Evolutionary conservation across 805 yeast species (phyloP).

Genomic region (Kazachstania africana): DNA sequence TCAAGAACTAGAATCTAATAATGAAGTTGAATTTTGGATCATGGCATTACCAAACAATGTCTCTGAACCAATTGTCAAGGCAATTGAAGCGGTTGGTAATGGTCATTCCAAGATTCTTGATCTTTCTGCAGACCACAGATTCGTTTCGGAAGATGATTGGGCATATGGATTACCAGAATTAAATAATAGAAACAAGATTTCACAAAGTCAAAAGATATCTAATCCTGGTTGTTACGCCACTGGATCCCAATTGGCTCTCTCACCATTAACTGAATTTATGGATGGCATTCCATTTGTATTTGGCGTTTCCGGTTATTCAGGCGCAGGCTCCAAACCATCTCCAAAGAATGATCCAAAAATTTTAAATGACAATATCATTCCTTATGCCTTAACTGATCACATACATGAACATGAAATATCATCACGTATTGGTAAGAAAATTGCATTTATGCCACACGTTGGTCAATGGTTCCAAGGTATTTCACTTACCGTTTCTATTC

Average conservation of each 20-base stretch:
- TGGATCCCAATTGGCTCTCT: constrained; percentile 86
- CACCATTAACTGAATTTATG: constrained; percentile 65
- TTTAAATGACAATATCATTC: constrained; percentile 74
- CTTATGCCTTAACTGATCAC: constrained; percentile 93
- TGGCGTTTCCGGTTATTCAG: constrained; percentile 97
- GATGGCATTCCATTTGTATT: constrained; percentile 73
- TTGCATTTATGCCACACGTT: constrained; percentile 93
- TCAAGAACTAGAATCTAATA: constrained; percentile 57
- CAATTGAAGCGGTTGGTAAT: constrained; percentile 49
- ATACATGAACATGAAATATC: constrained; percentile 94
- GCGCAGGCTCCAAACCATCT: constrained; percentile 98
- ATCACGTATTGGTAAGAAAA: constrained; percentile 58
- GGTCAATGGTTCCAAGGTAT: constrained; percentile 99
- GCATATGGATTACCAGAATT: constrained; percentile 92
- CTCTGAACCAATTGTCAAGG: constrained; percentile 77
- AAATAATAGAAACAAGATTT: constrained; percentile 52
- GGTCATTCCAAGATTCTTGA: constrained; percentile 79
- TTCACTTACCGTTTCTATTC: constrained; percentile 81
- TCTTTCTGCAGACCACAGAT: constrained; percentile 91
- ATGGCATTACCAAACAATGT: constrained; percentile 99
- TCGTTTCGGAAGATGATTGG: constrained; percentile 84
- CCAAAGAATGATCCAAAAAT: constrained; percentile 80
- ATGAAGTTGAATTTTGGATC: constrained; percentile 90
- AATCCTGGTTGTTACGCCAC: constrained; percentile 99
- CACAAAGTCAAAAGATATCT: constrained; percentile 68